Evolutionary conservation across 1,139 yeast genomes (phyloP).

Genomic region (Pichia sp.): DNA sequence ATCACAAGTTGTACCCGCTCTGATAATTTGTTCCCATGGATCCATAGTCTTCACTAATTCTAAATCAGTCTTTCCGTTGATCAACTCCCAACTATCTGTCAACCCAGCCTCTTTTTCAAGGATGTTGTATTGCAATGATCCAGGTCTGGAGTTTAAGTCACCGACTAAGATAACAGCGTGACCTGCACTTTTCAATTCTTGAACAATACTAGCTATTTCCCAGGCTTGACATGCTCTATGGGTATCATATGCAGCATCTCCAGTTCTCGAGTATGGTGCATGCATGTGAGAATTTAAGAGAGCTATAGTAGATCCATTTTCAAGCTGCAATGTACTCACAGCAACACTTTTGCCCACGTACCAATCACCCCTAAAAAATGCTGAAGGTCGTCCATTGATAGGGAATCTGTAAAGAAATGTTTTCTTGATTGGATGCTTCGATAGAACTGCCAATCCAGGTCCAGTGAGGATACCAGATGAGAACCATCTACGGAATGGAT

Average conservation of each 20-base stretch:
- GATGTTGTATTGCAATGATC: slow-evolving; percentile 71
- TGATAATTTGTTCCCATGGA: slow-evolving; percentile 59
- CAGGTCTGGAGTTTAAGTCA: slow-evolving; percentile 85
- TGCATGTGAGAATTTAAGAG: slow-evolving; percentile 92
- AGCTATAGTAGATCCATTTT: slow-evolving; percentile 54
- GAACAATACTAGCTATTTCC: slow-evolving; percentile 74
- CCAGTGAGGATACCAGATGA: slow-evolving; percentile 85
- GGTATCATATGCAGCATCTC: slow-evolving; percentile 85
- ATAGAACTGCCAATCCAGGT: slow-evolving; percentile 83
- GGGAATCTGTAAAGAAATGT: slow-evolving; percentile 81
- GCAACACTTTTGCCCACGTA: slow-evolving; percentile 90
- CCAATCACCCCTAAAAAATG: slow-evolving; percentile 95
- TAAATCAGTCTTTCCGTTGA: slow-evolving; percentile 39
- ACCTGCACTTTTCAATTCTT: slow-evolving; percentile 61
- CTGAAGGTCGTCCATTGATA: slow-evolving; percentile 89
- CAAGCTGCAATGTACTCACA: slow-evolving; percentile 53
- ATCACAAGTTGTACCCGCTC: slow-evolving; percentile 88
- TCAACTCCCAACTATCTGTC: slow-evolving; percentile 76
- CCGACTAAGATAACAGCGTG: slow-evolving; percentile 87
- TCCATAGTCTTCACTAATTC: slow-evolving; percentile 43
- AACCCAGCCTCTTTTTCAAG: slow-evolving; percentile 65
- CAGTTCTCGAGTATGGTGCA: slow-evolving; percentile 80
- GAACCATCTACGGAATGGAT: slow-evolving; percentile 65
- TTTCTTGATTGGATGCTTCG: slow-evolving; percentile 75
- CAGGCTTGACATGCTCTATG: slow-evolving; percentile 96